Evolutionary conservation across 1,284 basidiomycete genomes (phyloP).

Genomic region (Moniliella sp.): DNA sequence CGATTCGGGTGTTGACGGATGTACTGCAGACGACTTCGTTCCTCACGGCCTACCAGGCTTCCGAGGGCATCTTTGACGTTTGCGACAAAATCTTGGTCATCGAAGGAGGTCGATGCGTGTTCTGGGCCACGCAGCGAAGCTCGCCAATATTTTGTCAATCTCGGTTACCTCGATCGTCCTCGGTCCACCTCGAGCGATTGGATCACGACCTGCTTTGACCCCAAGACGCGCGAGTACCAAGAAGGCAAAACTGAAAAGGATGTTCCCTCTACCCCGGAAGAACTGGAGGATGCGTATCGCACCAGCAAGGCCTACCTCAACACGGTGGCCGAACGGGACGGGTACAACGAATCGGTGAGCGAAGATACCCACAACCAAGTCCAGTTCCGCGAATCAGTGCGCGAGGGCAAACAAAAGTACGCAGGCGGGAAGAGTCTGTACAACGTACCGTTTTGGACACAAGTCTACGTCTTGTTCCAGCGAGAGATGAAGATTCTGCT

Average conservation of each 20-base stretch:
- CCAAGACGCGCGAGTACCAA: no score
- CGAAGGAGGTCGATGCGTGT: constrained; percentile 23
- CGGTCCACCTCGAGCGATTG: constrained; percentile 46
- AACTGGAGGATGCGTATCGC: constrained; percentile 9
- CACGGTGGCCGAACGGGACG: constrained; percentile 29
- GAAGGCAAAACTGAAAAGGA: constrained; percentile 5
- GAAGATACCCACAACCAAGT: constrained; percentile 3
- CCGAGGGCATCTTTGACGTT: constrained; percentile 38
- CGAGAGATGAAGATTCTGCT: no score
- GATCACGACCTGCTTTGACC: constrained; percentile 42
- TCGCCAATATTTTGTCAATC: constrained; percentile 11
- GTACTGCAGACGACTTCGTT: constrained; percentile 56
- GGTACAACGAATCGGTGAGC: constrained; percentile 8
- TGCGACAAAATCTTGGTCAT: constrained; percentile 39
- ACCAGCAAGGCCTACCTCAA: constrained; percentile 7
- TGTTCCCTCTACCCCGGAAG: constrained; percentile 10
- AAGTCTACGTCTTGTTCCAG: no score
- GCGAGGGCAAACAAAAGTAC: constrained; percentile 9
- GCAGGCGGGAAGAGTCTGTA: constrained; percentile 7
- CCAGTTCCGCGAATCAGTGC: constrained; percentile 8
- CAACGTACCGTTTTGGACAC: no score
- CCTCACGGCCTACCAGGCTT: constrained; percentile 54
- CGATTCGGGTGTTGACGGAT: constrained; percentile 55
- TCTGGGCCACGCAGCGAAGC: constrained; percentile 20
- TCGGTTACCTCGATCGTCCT: constrained; percentile 35